These are phyloP conservation scores for Russula earlei DNA, from an alignment of 768 basidiomycete species.

Conservation along the genomic window DNA sequence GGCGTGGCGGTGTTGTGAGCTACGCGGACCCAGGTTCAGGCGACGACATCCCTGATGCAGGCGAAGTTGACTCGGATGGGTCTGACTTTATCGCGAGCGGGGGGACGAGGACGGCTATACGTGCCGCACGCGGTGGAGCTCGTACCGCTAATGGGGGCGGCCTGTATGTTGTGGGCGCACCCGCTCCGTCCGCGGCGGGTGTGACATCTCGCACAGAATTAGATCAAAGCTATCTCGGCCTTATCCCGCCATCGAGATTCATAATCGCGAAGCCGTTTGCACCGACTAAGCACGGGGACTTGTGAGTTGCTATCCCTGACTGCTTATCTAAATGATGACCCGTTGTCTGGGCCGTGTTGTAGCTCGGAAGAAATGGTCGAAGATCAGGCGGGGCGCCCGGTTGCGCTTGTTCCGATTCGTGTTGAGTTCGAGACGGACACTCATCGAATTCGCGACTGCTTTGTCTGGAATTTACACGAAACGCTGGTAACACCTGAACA, in stretches of 20 bases:
- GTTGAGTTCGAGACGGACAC: constrained; percentile 93
- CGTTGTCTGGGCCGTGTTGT: constrained; percentile 15
- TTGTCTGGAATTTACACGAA: constrained; percentile 94
- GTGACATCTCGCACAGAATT: constrained; percentile 38
- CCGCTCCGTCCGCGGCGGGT: constrained; percentile 23
- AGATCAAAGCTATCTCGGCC: constrained; percentile 85
- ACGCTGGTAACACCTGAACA: constrained; percentile 71
- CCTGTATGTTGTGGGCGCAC: constrained; percentile 38
- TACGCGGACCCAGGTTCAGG: constrained; percentile 82
- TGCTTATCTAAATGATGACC: neutral
- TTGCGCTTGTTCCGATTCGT: constrained; percentile 77
- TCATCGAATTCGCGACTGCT: constrained; percentile 86
- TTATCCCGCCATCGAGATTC: constrained; percentile 71
- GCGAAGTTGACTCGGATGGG: constrained; percentile 75
- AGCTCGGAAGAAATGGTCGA: constrained; percentile 61
- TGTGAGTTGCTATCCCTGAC: constrained; percentile 41
- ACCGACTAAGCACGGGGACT: constrained; percentile 61
- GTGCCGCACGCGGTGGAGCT: constrained; percentile 21
- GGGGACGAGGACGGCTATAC: constrained; percentile 46
- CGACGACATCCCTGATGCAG: constrained; percentile 74
- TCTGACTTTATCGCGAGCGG: constrained; percentile 69
- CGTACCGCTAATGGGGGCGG: constrained; percentile 32
- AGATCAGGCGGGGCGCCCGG: constrained; percentile 43
- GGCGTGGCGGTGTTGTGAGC: constrained; percentile 67
- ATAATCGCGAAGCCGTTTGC: constrained; percentile 50